These are phyloP conservation scores for Penstemon davidsonii DNA, from an alignment of 257 asterid genomes.

Conservation along the genomic window DNA sequence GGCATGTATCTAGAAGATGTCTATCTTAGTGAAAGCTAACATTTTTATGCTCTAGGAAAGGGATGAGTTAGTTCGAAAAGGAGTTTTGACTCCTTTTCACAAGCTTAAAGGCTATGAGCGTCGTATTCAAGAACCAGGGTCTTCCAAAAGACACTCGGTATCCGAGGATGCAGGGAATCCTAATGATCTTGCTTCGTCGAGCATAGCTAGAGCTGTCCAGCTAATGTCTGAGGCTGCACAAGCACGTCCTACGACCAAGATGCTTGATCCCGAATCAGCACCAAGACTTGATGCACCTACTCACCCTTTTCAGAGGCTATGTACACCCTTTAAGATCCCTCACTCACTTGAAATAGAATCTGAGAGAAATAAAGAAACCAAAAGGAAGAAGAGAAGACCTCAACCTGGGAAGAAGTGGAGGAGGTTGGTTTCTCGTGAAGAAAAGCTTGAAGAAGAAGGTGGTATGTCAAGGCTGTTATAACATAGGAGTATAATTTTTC, in stretches of 20 bases:
- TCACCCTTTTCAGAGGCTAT: conserved; percentile 67
- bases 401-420: conserved; percentile 84
- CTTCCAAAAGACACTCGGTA: conserved; percentile 45
- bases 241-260: conserved; percentile 79
- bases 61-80: conserved; percentile 92
- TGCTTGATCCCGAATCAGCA: conserved; percentile 67
- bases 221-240: conserved; percentile 75
- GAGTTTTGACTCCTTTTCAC: conserved; percentile 93
- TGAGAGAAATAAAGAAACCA: conserved; percentile 42
- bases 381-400: conserved; percentile 75
- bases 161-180: conserved; percentile 36
- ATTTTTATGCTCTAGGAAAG: conserved; percentile 69
- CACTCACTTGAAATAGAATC: conserved; percentile 45
- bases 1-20: conserved; percentile 13
- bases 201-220: conserved; percentile 69
- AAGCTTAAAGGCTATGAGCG: conserved; percentile 94
- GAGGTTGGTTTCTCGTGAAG: conserved; percentile 55
- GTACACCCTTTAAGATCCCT: conserved; percentile 56
- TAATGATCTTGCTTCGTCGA: conserved; percentile 59
- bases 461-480: conserved; percentile 47
- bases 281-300: conserved; percentile 91
- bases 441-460: conserved; percentile 38
- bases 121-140: conserved; percentile 67
- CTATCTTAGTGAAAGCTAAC: conserved; percentile 26
- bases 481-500: conserved; percentile 1